Conservation (phyloP, 2,329 filamentous ascomycete species). For the Phoma sp. region DNA sequence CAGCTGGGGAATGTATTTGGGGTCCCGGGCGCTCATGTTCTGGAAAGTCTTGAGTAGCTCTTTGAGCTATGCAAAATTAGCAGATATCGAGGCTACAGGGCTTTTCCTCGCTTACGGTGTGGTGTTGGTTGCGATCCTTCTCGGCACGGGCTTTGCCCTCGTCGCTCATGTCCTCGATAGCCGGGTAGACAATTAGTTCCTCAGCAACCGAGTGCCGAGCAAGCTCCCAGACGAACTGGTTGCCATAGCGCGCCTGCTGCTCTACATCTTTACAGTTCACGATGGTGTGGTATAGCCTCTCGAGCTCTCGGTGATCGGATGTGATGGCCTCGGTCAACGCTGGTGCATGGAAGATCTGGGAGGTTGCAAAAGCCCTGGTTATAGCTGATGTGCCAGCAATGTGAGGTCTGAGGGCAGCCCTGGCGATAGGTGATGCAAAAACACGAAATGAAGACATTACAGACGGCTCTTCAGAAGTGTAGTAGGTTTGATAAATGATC, state of each 20-base stretch:
- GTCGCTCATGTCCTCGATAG: constrained; percentile 43
- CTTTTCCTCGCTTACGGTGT: constrained; percentile 24
- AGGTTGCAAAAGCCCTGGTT: constrained; percentile 4
- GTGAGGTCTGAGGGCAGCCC: constrained; percentile 7
- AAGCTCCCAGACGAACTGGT: constrained; percentile 61
- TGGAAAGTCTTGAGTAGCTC: constrained; percentile 41
- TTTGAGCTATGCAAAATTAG: constrained; percentile 31
- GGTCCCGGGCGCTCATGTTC: constrained; percentile 29
- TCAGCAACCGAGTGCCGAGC: constrained; percentile 60
- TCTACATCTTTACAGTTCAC: constrained; percentile 49
- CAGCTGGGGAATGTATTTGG: constrained; percentile 33
- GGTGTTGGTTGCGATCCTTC: constrained; percentile 44
- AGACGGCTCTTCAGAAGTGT: too few relatives aligned
- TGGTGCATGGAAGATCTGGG: neutral
- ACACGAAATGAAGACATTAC: constrained; percentile 15
- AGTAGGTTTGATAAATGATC: too few relatives aligned
- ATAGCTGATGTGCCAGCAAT: neutral
- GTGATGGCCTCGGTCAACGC: constrained; percentile 50
- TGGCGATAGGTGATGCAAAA: constrained; percentile 10
- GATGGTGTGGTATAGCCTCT: constrained; percentile 54
- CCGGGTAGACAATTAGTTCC: constrained; percentile 53
- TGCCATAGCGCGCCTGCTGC: constrained; percentile 54
- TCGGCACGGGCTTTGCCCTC: constrained; percentile 42
- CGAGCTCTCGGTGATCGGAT: constrained; percentile 51
- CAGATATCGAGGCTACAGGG: neutral